Percentiles rank a stretch among this genome's conserved stretches.
Conservation (phyloP, 768 basidiomycete genomes). For the Neoboletus subvelutipes region DNA sequence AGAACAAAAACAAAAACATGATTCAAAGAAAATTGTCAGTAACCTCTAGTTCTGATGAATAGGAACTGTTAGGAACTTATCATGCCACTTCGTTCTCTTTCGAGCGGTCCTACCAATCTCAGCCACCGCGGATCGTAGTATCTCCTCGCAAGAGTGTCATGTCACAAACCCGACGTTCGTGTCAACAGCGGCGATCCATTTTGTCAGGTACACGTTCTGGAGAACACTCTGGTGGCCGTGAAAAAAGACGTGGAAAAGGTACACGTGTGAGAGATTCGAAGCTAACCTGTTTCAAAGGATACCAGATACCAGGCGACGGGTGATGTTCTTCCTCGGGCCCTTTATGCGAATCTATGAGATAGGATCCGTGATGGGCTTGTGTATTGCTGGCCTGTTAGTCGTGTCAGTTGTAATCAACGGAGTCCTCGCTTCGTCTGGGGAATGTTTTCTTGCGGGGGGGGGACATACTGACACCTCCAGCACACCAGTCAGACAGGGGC, state of each 20-base stretch:
- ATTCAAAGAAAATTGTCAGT: not conserved
- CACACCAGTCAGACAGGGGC: not conserved
- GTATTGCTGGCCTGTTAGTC: no score
- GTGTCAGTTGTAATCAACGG: not conserved
- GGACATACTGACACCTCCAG: not conserved
- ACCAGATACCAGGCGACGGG: no score
- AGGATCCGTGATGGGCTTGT: not conserved
- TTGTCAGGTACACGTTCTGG: not conserved
- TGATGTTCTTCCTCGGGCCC: not conserved
- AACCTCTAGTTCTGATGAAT: not conserved
- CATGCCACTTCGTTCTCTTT: not conserved
- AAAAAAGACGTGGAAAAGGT: not conserved
- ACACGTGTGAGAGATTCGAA: not conserved
- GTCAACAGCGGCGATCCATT: not conserved
- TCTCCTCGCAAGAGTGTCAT: not conserved
- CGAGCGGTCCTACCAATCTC: not conserved
- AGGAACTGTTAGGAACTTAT: not conserved
- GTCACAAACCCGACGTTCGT: not conserved
- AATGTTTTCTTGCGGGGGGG: not conserved
- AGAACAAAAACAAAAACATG: not conserved
- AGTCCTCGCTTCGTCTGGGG: no score
- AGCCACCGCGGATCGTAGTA: not conserved
- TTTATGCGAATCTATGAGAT: not conserved
- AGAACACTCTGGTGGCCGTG: no score
- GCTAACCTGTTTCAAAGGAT: not conserved